Base-by-base conservation (phyloP, 805 yeast genomes). In the Suhomyces sp. region DNA sequence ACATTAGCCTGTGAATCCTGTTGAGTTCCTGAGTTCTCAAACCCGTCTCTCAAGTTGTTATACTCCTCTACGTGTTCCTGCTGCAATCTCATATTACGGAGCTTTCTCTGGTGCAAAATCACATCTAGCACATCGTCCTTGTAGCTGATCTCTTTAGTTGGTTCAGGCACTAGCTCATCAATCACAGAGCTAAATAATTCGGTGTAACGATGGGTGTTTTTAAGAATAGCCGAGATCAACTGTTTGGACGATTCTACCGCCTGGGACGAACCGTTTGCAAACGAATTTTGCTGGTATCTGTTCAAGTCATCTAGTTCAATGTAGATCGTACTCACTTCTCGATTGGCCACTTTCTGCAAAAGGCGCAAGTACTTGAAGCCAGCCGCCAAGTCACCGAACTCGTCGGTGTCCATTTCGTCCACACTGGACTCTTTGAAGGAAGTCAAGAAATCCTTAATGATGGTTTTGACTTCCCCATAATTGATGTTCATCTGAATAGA, bases 81-180 rank as follows among this genome's bases (percentile, higher is more conserved):
- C 51, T 82, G 82, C 33, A 84, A 75, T 55, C 93, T 81, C 59
- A 82, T 82, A 67, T 93, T 93, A 64, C 97, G 81, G 65, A 89
- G 80, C 61, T 80, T 83, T 67, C 99, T 82, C 74, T 94, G 98
- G 64, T 89, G 92, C 58, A 92, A 76, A 51, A 94, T 89, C 53
- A 94, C 96, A 64, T 94, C 99, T 56, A 94, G 73, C 10, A 94
- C 98, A 59, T 89, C 96, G 66, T 90, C 97, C 58, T 84, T 83
- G 65, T 87, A 89, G 44, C 84, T 74, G 48, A 93, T 77, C 54
- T 88, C 92, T 47, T 79, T 82, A 1, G 94, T 86, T n/a, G 98
- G 93, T 55, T 78, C 79, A 0, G 99, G 99, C 82, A 93, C 80
- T 52, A 89, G 67, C 46, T 82, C 84, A 69, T 94, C 99, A 43